A percentile compares a stretch with the other conserved stretches of the same genome.
phyloP scores from a whole-genome alignment of 2,329 filamentous ascomycete genomes.

The Boeremia lycopersici region DNA sequence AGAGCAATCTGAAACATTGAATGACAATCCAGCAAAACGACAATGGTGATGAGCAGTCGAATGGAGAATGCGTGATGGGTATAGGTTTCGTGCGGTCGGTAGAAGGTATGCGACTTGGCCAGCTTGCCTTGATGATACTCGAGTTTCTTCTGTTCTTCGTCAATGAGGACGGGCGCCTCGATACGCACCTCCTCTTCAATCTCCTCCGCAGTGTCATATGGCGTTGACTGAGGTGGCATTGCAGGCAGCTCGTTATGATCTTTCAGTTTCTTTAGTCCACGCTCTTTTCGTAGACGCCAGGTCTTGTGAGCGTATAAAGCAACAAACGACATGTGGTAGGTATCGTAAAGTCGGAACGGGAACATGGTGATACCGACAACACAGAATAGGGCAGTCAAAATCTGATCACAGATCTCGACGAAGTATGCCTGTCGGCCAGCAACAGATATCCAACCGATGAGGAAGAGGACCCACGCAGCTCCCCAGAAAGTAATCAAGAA shows the following conservation, averaged over 20 bases:
- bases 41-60: constrained; percentile 73
- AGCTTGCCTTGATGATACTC: constrained; percentile 80
- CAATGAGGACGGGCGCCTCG: constrained; percentile 66
- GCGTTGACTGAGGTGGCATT: constrained; percentile 47
- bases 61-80: constrained; percentile 83
- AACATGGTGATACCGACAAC: constrained; percentile 67
- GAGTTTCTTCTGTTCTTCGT: constrained; percentile 69
- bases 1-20: constrained; percentile 80
- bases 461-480: constrained; percentile 83
- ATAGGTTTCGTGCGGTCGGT: constrained; percentile 85
- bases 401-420: constrained; percentile 61
- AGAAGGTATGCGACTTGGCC: constrained; percentile 82
- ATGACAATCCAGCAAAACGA: constrained; percentile 78
- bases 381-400: constrained; percentile 67
- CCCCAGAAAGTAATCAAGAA: constrained; percentile 85
- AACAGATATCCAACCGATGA: constrained; percentile 88
- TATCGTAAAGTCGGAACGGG: constrained; percentile 77
- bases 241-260: constrained; percentile 72
- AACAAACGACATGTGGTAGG: constrained; percentile 85
- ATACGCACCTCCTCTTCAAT: constrained; percentile 18
- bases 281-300: constrained; percentile 67
- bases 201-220: constrained; percentile 49
- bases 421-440: constrained; percentile 69
- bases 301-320: constrained; percentile 71
- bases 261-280: constrained; percentile 64